Conservation (phyloP, 805 yeast species). For the Monosporozyma aerobia region DNA sequence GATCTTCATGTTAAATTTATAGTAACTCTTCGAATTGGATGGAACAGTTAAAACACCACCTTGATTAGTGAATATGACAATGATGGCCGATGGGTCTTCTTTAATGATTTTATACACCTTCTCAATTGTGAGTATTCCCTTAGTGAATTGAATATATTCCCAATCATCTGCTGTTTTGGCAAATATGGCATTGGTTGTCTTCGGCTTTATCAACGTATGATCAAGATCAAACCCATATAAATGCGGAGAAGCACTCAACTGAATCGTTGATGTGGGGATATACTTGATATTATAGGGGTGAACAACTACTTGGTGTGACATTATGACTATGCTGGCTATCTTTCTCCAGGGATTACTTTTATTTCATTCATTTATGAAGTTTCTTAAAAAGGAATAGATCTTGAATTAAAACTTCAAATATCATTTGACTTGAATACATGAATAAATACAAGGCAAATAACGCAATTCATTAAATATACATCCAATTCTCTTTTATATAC, state of each 20-base stretch:
- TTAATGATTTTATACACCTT: constrained; percentile 11
- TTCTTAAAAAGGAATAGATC: not conserved
- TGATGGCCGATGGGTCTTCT: constrained; percentile 23
- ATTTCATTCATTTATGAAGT: not conserved
- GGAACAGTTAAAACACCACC: constrained; percentile 41
- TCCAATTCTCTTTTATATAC: not conserved
- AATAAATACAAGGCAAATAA: not conserved
- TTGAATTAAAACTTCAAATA: not conserved
- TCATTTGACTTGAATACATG: not conserved
- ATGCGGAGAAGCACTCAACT: not conserved
- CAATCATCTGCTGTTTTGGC: constrained; percentile 61
- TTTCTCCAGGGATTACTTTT: not conserved
- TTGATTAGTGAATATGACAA: constrained; percentile 82
- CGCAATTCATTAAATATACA: not conserved
- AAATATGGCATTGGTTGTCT: constrained; percentile 39
- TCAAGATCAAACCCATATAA: constrained; percentile 78
- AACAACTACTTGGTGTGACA: constrained; percentile 27
- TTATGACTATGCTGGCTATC: not conserved
- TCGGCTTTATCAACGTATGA: constrained; percentile 62
- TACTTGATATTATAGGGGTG: constrained; percentile 39
- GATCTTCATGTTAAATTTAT: constrained; percentile 36
- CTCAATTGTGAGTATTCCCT: constrained; percentile 12
- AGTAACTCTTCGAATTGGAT: constrained; percentile 25
- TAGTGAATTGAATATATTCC: constrained; percentile 47
- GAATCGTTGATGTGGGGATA: constrained; percentile 24